Conservation (phyloP, 805 yeast genomes). For the Schwanniomyces polymorphus region DNA sequence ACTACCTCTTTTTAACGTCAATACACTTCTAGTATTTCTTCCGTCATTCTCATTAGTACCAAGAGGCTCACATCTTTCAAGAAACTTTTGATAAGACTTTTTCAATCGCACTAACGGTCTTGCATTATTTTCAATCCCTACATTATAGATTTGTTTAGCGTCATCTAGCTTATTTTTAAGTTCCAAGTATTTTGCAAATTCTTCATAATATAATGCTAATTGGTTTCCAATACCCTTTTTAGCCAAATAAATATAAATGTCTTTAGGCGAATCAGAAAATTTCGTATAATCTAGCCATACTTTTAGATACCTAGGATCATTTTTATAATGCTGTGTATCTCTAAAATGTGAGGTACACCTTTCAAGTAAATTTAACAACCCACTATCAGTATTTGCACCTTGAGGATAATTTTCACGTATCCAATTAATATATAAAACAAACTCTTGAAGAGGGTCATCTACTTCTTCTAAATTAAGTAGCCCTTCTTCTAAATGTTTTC, state of each 20-base stretch:
- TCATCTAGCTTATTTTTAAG: conserved; percentile 43
- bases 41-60: not conserved
- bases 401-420: conserved; percentile 60
- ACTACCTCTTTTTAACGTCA: conserved; percentile 39
- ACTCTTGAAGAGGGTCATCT: conserved; percentile 84
- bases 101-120: conserved; percentile 52
- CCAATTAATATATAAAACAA: conserved; percentile 77
- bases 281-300: conserved; percentile 81
- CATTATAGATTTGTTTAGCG: conserved; percentile 58
- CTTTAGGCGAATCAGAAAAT: conserved; percentile 67
- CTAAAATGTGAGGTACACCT: conserved; percentile 69
- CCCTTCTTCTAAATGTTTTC: conserved; percentile 50
- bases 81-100: conserved; percentile 44
- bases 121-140: conserved; percentile 62
- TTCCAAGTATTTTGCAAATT: conserved; percentile 68
- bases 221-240: conserved; percentile 68
- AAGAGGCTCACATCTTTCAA: conserved; percentile 22
- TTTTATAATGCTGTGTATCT: conserved; percentile 65
- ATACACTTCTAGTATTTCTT: conserved; percentile 10
- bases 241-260: conserved; percentile 68
- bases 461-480: conserved; percentile 54
- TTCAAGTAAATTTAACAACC: conserved; percentile 64
- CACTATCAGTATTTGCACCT: conserved; percentile 62
- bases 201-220: conserved; percentile 75
- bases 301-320: conserved; percentile 77